These are phyloP conservation scores for Pseudonitzschia pungens DNA, from an alignment of 108 stramenopile species.

Conservation along the genomic window DNA sequence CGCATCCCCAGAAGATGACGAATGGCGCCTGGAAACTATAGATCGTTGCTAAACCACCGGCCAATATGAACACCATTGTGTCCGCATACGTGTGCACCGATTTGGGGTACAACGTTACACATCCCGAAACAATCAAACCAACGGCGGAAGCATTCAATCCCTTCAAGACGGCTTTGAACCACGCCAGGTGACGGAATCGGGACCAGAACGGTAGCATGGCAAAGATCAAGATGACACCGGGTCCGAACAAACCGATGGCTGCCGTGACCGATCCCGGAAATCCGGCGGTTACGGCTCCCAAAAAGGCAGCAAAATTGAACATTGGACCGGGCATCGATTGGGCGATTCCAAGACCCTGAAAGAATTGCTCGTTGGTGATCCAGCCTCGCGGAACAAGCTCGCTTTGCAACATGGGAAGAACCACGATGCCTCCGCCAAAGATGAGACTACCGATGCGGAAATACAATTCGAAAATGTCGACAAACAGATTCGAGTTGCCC, in stretches of 20 bases:
- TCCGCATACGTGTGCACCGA: constrained; percentile 69
- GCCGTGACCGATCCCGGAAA: constrained; percentile 86
- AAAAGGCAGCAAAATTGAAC: constrained; percentile 92
- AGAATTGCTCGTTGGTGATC: constrained; percentile 77
- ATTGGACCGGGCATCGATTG: constrained; percentile 78
- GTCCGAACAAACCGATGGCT: constrained; percentile 84
- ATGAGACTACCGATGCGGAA: constrained; percentile 89
- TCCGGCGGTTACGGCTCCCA: constrained; percentile 85
- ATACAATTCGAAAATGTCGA: constrained; percentile 88
- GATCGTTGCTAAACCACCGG: constrained; percentile 56
- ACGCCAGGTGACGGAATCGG: constrained; percentile 68
- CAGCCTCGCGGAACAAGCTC: constrained; percentile 84
- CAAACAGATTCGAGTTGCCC: constrained; percentile 46
- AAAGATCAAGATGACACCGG: constrained; percentile 90
- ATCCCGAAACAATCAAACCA: constrained; percentile 85
- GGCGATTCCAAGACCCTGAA: constrained; percentile 73
- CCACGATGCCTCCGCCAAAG: constrained; percentile 93
- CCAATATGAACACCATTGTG: constrained; percentile 79
- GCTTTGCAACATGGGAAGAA: constrained; percentile 90
- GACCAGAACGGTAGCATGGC: constrained; percentile 93
- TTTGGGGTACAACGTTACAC: constrained; percentile 75
- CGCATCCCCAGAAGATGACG: constrained; percentile 66
- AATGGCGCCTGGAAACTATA: constrained; percentile 71
- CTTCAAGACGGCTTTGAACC: constrained; percentile 75
- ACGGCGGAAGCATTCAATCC: constrained; percentile 87